Conservation (phyloP, 768 basidiomycete species). For the Rhodotorula diobovata region DNA sequence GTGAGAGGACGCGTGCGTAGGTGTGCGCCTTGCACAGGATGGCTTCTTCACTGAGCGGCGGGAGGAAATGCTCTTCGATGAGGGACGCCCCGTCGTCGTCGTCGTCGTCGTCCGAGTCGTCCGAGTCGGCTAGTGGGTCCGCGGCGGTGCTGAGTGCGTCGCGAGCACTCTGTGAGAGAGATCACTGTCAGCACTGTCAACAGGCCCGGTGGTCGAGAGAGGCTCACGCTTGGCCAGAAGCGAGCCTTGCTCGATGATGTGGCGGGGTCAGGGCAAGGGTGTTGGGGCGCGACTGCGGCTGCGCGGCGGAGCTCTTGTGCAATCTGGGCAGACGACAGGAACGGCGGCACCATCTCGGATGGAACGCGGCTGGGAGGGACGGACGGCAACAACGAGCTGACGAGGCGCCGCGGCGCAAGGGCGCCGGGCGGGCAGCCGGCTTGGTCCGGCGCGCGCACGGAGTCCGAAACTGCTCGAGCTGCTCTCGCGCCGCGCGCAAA, state of each 20-base stretch:
- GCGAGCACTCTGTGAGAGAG: neutral
- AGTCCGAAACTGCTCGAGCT: too few species aligned
- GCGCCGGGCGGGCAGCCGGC: too few species aligned
- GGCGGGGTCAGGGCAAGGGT: neutral
- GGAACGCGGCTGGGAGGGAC: too few species aligned
- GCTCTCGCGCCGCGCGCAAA: too few species aligned
- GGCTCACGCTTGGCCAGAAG: neutral
- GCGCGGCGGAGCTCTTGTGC: neutral
- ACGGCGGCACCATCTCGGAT: neutral
- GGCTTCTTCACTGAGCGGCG: neutral
- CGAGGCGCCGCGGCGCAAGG: too few species aligned
- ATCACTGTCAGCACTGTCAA: neutral
- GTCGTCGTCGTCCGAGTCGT: neutral
- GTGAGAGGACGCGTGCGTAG: neutral
- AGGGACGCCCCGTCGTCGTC: neutral
- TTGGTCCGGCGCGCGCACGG: too few species aligned
- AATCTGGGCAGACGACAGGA: neutral
- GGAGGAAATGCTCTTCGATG: conserved; percentile 16
- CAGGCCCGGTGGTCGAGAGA: neutral
- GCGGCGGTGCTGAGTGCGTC: neutral
- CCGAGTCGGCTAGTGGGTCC: too few species aligned
- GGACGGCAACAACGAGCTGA: too few species aligned
- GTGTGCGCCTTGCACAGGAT: neutral
- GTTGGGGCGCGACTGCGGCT: neutral
- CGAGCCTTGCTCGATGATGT: neutral